Base-by-base conservation (phyloP, 768 basidiomycete genomes). In the Mycena haematopus region DNA sequence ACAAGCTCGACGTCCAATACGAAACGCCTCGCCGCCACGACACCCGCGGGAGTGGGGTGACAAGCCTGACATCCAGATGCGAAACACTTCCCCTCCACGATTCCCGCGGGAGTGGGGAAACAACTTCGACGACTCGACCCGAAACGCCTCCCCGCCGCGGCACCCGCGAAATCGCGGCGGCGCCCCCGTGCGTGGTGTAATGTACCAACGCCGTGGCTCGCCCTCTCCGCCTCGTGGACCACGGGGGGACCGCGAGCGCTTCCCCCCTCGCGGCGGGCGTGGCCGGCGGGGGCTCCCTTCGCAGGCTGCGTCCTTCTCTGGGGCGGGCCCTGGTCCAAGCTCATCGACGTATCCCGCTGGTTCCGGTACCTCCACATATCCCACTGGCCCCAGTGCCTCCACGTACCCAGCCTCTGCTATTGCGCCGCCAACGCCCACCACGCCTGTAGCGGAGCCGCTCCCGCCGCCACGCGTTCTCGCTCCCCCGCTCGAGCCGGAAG, bases 141-240 rank as follows among this genome's bases (percentile, higher is more conserved):
- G 44, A 21, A 10, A 13, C 22, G n/a, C n/a, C n/a, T 45, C 44
- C 22, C 44, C 44, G 5, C 44, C 44, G 22, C 44, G 63, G 13
- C 58, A 65, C 3, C 71, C 52, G 68, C 66, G 62, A 68, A 74
- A 35, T 66, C 73, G 63, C 10, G 65, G 67, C 38, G 60, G 60
- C 31, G 56, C 59, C 24, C 63, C 61, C 15, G 40, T 47, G 10
- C 67, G 66, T 10, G 63, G 58, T 8, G 45, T 52, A 5, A 44
- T 61, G 60, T 63, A 70, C 46, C 68, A 69, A 14, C 67, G 65
- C 52, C 70, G 72, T 36, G 22, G 19, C 40, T 67, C 72, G 36
- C 77, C 75, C 31, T 79, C 79, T 5, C 80, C 80, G 13, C 79
- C 80, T 21, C 74, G 77, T 58, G 80, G 77, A 1, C 80, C 80